Base-by-base conservation (phyloP, 768 basidiomycete species). In the Mycena maculata region DNA sequence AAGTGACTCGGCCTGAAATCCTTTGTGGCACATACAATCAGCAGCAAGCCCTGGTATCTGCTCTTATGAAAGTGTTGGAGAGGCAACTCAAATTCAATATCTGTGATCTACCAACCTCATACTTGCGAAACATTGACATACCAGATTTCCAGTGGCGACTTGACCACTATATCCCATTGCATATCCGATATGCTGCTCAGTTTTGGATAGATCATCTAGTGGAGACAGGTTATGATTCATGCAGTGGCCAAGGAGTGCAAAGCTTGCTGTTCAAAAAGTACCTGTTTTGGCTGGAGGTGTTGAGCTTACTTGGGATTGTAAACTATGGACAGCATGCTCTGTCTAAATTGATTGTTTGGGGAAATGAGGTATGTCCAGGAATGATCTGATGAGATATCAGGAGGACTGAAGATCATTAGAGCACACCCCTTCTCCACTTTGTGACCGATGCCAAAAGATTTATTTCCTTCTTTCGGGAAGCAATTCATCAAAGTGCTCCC, bases 201-300 rank as follows among this genome's bases (percentile, higher is more conserved):
- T 80, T 77, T 63, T 79, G 78, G 77, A 74, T 64, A 1, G 63
- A 73, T 42, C 80, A 82, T 65, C 50, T 80, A 12, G 25, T 45
- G 4, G 58, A 50, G 13, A 48, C 63, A 9, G 27, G 47, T 9
- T 55, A 55, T 53, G 50, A 53, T 53, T 53, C 50, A 53, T 33
- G 50, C 31, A 53, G 30, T 18, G 50, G 33, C 50, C 53, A 38
- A 15, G 23, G 22, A 25, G 53, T 54, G 53, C 53, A 54, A 22
- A 25, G 39, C 53, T 54, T 54, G 33, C 53, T 54, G 53, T 54
- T 54, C 33, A 53, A 53, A 22, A 53, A 33, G 15, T 49, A 27
- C 22, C 48, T 49, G 18, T 49, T 49, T 30, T 49, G 28, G 27
- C 38, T 54, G 33, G 36, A 54, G 53, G 38, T 54, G 12, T 54